phyloP scores from a whole-genome alignment of 768 basidiomycete species.

The Austroboletus festivus region DNA sequence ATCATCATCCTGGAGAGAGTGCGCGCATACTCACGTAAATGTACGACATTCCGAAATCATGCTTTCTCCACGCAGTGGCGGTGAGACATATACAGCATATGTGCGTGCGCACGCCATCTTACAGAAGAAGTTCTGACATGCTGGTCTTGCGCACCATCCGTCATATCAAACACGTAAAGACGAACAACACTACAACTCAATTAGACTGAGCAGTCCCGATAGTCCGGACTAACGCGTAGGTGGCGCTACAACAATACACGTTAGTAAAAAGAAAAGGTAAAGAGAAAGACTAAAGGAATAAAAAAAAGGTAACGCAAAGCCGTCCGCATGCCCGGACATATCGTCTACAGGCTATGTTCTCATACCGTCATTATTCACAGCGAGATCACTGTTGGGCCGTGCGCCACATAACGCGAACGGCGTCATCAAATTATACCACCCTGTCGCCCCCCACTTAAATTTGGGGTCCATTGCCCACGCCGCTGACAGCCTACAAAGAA shows the following conservation, averaged over 20 bases:
- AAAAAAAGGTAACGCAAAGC: constrained; percentile 7
- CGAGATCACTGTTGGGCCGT: constrained; percentile 25
- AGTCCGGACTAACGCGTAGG: constrained; percentile 15
- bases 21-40: constrained; percentile 19
- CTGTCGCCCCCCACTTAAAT: constrained; percentile 18
- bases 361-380: constrained; percentile 31
- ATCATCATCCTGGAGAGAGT: neutral
- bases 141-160: neutral
- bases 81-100: constrained; percentile 14
- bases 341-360: constrained; percentile 29
- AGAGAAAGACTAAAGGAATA: constrained; percentile 4
- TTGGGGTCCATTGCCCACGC: constrained; percentile 29
- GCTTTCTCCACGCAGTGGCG: constrained; percentile 30
- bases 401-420: constrained; percentile 32
- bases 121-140: neutral
- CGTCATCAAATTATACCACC: constrained; percentile 25
- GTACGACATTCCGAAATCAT: constrained; percentile 30
- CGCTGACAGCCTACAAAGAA: constrained; percentile 58
- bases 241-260: constrained; percentile 10
- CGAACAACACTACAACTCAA: constrained; percentile 13
- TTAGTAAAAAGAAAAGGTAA: constrained; percentile 17
- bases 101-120: too few relatives aligned
- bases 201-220: constrained; percentile 8
- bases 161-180: constrained; percentile 19
- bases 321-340: constrained; percentile 13